Evolutionary conservation across 164 flowering plant species (phyloP).

Genomic region (Umbilicus rupestris): DNA sequence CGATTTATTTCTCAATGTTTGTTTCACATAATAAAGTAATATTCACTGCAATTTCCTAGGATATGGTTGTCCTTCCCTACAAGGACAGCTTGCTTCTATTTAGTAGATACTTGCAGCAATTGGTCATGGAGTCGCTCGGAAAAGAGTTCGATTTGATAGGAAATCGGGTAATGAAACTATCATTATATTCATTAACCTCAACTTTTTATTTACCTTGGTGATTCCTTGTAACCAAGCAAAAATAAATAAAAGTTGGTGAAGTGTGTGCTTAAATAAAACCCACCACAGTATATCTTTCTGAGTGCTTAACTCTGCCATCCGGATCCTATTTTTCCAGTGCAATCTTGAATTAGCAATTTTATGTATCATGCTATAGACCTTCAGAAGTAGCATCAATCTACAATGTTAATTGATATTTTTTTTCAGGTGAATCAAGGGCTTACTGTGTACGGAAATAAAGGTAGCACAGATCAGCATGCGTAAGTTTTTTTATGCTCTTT

Average conservation of each 20-base stretch:
- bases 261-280: too few species aligned
- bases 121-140: conserved; percentile 98
- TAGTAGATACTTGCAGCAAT: conserved; percentile 94
- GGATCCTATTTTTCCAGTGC: too few species aligned
- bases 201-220: too few species aligned
- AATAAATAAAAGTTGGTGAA: too few species aligned
- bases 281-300: too few species aligned
- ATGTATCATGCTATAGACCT: background rate
- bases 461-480: conserved; percentile 99
- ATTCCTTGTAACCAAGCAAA: too few species aligned
- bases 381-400: background rate
- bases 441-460: conserved; percentile 93
- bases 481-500: conserved; percentile 24
- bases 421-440: conserved; percentile 89
- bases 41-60: conserved; percentile 34
- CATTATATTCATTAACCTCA: too few species aligned
- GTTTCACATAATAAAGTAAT: background rate
- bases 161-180: conserved; percentile 43
- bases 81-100: conserved; percentile 91
- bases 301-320: too few species aligned
- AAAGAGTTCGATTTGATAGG: conserved; percentile 95
- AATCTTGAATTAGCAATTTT: background rate
- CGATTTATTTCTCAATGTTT: background rate
- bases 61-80: conserved; percentile 98
- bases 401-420: background rate